phyloP scores from a whole-genome alignment of 495 filamentous ascomycete genomes.

The Tetracladium setigerum region DNA sequence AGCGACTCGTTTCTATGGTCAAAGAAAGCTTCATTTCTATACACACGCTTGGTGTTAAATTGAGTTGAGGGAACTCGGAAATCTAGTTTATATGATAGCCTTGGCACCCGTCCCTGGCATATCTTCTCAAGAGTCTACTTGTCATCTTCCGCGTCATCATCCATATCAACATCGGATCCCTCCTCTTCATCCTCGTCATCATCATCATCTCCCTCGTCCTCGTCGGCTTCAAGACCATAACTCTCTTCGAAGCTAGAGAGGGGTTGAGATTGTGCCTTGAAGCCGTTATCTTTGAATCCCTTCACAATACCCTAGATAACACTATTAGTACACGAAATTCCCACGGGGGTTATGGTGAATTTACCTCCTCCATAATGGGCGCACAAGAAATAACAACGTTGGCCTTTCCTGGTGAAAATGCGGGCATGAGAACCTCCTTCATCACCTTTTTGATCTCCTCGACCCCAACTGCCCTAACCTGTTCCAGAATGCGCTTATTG shows the following conservation, averaged over 20 bases:
- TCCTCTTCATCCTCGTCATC: conserved; percentile 29
- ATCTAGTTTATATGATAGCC: too few species aligned
- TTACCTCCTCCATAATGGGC: conserved; percentile 74
- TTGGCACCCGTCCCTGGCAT: too few species aligned
- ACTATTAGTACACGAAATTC: conserved; percentile 17
- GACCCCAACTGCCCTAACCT: conserved; percentile 64
- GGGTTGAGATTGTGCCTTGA: conserved; percentile 66
- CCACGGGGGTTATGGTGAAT: too few species aligned
- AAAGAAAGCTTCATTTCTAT: too few species aligned
- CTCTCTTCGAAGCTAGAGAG: conserved; percentile 82
- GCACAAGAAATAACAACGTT: conserved; percentile 89
- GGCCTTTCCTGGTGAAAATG: conserved; percentile 68
- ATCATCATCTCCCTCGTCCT: conserved; percentile 58
- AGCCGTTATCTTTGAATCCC: conserved; percentile 65
- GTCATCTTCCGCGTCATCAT: background rate
- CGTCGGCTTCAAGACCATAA: conserved; percentile 74
- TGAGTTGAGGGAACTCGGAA: too few species aligned
- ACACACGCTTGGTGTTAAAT: too few species aligned
- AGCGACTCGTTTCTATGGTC: too few species aligned
- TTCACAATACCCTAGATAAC: conserved; percentile 54
- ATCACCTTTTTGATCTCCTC: conserved; percentile 74
- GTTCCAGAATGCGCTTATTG: conserved; percentile 63
- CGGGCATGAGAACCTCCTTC: conserved; percentile 63
- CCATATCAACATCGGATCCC: background rate
- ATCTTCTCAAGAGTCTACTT: too few species aligned